Conservation (phyloP, 805 yeast genomes). For the Vanderwaltozyma yarrowii region DNA sequence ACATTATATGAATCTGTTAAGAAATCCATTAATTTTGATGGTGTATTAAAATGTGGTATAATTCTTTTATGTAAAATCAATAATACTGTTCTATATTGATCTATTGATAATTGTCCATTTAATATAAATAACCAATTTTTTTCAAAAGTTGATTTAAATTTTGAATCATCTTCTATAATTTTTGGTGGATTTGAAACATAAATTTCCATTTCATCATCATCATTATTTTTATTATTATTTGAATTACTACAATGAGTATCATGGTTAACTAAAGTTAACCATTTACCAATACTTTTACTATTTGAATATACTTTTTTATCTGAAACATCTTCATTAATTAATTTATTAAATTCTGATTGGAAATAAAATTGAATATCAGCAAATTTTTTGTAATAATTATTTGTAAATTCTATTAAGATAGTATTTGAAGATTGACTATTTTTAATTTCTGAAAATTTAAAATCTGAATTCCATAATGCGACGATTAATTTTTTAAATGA, state of each 20-base stretch:
- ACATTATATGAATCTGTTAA: conserved; percentile 72
- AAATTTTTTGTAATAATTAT: conserved; percentile 41
- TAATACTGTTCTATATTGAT: conserved; percentile 61
- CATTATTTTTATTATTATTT: too few relatives aligned
- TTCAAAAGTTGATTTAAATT: conserved; percentile 60
- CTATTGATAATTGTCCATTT: conserved; percentile 33
- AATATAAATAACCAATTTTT: conserved; percentile 53
- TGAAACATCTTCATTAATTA: conserved; percentile 19
- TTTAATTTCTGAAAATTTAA: conserved; percentile 30
- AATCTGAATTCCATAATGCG: conserved; percentile 26
- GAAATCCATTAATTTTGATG: conserved; percentile 86
- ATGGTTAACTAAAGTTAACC: conserved; percentile 31
- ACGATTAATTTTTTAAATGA: conserved; percentile 36
- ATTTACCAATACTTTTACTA: conserved; percentile 27
- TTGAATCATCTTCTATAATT: conserved; percentile 29
- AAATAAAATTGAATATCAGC: conserved; percentile 78
- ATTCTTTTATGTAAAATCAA: conserved; percentile 71
- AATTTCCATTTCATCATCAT: conserved; percentile 29
- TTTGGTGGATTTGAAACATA: conserved; percentile 41
- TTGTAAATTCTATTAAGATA: conserved; percentile 45
- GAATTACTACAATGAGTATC: conserved; percentile 26
- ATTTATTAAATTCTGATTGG: conserved; percentile 38
- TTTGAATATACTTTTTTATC: conserved; percentile 8
- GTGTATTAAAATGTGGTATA: conserved; percentile 69
- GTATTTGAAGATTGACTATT: conserved; percentile 36